phyloP scores from a whole-genome alignment of 73 alveolate species.

The Halteria grandinella region DNA sequence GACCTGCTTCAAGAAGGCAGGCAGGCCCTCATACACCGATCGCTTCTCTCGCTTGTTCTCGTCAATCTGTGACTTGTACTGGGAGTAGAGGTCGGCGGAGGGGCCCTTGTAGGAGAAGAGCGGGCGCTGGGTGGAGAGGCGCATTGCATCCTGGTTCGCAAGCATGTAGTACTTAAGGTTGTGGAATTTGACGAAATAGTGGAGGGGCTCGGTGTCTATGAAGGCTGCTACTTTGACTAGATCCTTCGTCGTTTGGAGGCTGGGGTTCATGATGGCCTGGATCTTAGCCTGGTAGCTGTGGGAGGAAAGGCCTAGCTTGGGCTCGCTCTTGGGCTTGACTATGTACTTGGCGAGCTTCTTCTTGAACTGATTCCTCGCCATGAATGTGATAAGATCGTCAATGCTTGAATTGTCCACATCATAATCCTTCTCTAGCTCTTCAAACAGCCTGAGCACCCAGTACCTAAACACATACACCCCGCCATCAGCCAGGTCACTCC shows the following conservation, averaged over 20 bases:
- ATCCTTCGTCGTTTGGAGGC: too few relatives aligned
- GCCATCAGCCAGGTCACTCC: conserved; percentile 37
- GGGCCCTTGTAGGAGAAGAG: too few relatives aligned
- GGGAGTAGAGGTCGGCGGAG: too few relatives aligned
- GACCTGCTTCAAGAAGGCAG: neutral
- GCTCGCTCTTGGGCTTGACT: too few relatives aligned
- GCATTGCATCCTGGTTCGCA: conserved; percentile 26
- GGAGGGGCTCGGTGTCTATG: too few relatives aligned
- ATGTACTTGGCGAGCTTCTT: neutral
- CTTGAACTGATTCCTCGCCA: conserved; percentile 47
- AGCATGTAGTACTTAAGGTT: conserved; percentile 2
- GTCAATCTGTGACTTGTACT: neutral
- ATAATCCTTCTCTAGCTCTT: neutral
- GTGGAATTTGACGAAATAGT: neutral
- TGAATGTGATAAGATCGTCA: conserved; percentile 50
- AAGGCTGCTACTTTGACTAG: too few relatives aligned
- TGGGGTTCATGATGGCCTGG: too few relatives aligned
- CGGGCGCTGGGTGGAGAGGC: too few relatives aligned
- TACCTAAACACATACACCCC: conserved; percentile 11
- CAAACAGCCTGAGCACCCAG: conserved; percentile 34
- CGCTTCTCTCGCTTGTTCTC: conserved; percentile 2
- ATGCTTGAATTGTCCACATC: neutral
- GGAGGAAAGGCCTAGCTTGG: too few relatives aligned
- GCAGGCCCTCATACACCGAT: conserved; percentile 11
- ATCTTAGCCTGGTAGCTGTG: too few relatives aligned